phyloP scores from a whole-genome alignment of 805 yeast genomes.

The Nakazawaea anatomiae region DNA sequence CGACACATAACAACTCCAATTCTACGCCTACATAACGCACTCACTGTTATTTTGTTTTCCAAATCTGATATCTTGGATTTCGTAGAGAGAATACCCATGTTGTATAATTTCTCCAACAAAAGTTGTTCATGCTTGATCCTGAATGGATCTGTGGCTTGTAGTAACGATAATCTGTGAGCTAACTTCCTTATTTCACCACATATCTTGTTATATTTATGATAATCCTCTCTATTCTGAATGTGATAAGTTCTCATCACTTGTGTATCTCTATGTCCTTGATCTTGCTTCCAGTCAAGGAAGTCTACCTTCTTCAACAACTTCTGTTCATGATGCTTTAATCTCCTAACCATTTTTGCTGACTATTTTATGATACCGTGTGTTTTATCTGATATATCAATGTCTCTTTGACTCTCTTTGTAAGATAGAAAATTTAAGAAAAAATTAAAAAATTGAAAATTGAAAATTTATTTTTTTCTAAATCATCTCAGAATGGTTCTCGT shows the following conservation, averaged over 20 bases:
- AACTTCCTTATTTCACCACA: constrained; percentile 89
- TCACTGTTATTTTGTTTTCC: constrained; percentile 87
- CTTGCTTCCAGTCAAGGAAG: constrained; percentile 96
- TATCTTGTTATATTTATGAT: constrained; percentile 85
- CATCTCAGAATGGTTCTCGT: too few species aligned
- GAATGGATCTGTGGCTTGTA: constrained; percentile 84
- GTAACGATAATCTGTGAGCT: constrained; percentile 77
- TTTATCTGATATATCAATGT: neutral
- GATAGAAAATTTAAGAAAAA: neutral
- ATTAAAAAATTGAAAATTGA: neutral
- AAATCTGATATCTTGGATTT: constrained; percentile 85
- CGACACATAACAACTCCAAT: constrained; percentile 94
- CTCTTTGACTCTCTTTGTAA: neutral
- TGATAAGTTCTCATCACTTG: constrained; percentile 94
- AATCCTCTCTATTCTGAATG: constrained; percentile 91
- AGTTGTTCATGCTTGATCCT: constrained; percentile 85
- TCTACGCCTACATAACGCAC: constrained; percentile 88
- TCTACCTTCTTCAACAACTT: constrained; percentile 93
- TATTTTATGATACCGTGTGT: neutral
- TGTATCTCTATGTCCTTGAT: constrained; percentile 91
- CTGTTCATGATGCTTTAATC: constrained; percentile 91
- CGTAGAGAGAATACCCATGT: constrained; percentile 86
- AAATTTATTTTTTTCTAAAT: too few species aligned
- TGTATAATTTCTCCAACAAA: constrained; percentile 77
- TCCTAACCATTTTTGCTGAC: constrained; percentile 59